phyloP scores from a whole-genome alignment of 2,329 filamentous ascomycete genomes.

The Diaporthe batatas region DNA sequence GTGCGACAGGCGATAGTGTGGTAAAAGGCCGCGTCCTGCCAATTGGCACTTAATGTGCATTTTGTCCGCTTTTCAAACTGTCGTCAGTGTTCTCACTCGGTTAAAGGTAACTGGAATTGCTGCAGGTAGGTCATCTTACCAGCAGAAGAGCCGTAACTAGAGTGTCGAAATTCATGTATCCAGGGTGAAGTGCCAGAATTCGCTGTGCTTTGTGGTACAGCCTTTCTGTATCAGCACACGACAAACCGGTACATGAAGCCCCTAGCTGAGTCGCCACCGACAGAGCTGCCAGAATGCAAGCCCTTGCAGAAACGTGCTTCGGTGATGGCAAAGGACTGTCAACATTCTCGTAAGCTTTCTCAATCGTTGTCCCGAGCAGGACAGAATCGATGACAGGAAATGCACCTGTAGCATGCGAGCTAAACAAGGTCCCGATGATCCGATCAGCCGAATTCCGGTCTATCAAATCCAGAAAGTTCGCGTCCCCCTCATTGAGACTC shows the following conservation, averaged over 20 bases:
- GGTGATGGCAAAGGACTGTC: background rate
- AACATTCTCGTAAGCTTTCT: background rate
- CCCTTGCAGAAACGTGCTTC: constrained; percentile 14
- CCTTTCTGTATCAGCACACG: background rate
- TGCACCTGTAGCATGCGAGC: background rate
- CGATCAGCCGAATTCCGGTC: background rate
- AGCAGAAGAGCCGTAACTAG: background rate
- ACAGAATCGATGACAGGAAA: background rate
- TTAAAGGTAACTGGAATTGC: background rate
- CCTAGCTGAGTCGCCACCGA: background rate
- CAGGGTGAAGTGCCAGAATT: constrained; percentile 2
- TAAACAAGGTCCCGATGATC: background rate
- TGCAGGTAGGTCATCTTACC: background rate
- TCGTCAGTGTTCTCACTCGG: background rate
- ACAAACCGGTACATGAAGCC: too few relatives aligned
- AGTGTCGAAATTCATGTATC: background rate
- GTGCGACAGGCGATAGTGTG: constrained; percentile 14
- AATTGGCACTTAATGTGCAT: constrained; percentile 1
- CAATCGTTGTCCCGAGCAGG: background rate
- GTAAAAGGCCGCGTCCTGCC: constrained; percentile 9
- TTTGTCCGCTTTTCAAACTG: background rate
- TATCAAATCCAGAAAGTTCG: background rate
- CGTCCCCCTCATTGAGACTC: background rate
- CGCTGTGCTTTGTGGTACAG: background rate
- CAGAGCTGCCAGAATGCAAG: constrained; percentile 5